Conservation (phyloP, 2,329 filamentous ascomycete species). For the Colletotrichum godetiae region DNA sequence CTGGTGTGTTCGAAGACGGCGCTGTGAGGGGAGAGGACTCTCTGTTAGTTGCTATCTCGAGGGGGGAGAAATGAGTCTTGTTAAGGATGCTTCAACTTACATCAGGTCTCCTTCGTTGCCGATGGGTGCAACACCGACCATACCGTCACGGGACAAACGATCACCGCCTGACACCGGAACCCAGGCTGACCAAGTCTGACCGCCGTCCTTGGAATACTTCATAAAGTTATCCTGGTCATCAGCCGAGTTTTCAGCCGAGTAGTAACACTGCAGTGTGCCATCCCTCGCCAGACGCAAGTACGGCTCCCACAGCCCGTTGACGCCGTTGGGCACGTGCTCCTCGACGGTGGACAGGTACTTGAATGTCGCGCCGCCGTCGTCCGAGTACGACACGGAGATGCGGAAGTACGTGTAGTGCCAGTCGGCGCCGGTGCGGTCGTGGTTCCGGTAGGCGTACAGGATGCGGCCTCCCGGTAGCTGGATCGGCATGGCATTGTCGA, state of each 20-base stretch:
- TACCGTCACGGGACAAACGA: too few relatives aligned
- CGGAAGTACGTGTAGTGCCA: constrained; percentile 49
- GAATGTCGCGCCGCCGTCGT: constrained; percentile 53
- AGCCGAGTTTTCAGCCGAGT: constrained; percentile 52
- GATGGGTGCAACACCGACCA: too few relatives aligned
- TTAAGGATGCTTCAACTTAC: too few relatives aligned
- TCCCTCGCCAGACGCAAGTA: constrained; percentile 52
- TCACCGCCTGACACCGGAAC: constrained; percentile 42
- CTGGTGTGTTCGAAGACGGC: too few relatives aligned
- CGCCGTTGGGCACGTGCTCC: constrained; percentile 37
- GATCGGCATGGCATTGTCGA: constrained; percentile 48
- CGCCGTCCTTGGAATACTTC: constrained; percentile 51
- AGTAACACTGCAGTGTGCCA: constrained; percentile 55
- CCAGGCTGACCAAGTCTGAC: constrained; percentile 48
- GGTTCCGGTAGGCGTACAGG: constrained; percentile 51
- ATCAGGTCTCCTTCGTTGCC: too few relatives aligned
- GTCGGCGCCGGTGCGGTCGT: constrained; percentile 40
- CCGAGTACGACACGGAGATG: constrained; percentile 54
- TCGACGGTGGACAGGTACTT: constrained; percentile 45
- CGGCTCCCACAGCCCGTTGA: constrained; percentile 58
- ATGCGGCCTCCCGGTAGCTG: constrained; percentile 48
- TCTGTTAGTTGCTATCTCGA: too few relatives aligned
- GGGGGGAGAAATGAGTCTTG: too few relatives aligned
- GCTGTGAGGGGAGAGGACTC: too few relatives aligned
- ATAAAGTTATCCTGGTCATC: constrained; percentile 56